Base-by-base conservation (phyloP, 768 basidiomycete genomes). In the Lentinula boryana region DNA sequence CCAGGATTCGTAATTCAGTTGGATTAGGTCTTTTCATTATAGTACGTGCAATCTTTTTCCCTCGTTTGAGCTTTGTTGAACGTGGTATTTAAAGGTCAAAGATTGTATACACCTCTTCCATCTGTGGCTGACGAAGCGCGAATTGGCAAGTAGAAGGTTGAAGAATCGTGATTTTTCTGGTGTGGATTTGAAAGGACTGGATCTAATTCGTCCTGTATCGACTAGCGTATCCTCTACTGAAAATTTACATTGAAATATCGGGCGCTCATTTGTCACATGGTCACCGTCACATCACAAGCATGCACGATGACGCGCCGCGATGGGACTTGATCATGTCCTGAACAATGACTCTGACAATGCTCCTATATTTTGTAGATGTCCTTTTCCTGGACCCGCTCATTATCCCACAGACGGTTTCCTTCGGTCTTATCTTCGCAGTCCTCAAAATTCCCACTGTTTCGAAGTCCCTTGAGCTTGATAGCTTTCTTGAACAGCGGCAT, bases 91-190 rank as follows among this genome's bases (percentile, higher is more conserved):
- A 60, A 60, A 27, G 58, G 18, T 52, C 9, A 80, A 77, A 65
- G 81, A 82, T 35, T 78, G 76, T 38, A 4, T 80, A 2, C 71
- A 76, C 41, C 69, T 82, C 1, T 66, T 79, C 5, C 78, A 82
- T 60, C 69, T 82, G n/a, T 79, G 75, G 62, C 68, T 83, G 5
- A 72, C 76, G 6, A 81, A 80, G 65, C 78, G 73, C 9, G 81
- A 82, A 63, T 68, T 82, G 2, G 75, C 80, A 68, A 79, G 74
- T 3, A 73, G 82, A 31, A 64, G 70, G n/a, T 74, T 82, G 60
- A 79, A 78, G 68, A 83, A 70, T 65, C 75, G 76, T 65, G 74
- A 78, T 8, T 82, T 82, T 63, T 71, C 72, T 13, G 81, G 79
- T 0, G 73, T 83, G 8, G 82, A 82, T 60, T 38, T 75, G 54